These are phyloP conservation scores for Aspergillus melleus DNA, from an alignment of 2,329 filamentous ascomycete species.

Conservation along the genomic window DNA sequence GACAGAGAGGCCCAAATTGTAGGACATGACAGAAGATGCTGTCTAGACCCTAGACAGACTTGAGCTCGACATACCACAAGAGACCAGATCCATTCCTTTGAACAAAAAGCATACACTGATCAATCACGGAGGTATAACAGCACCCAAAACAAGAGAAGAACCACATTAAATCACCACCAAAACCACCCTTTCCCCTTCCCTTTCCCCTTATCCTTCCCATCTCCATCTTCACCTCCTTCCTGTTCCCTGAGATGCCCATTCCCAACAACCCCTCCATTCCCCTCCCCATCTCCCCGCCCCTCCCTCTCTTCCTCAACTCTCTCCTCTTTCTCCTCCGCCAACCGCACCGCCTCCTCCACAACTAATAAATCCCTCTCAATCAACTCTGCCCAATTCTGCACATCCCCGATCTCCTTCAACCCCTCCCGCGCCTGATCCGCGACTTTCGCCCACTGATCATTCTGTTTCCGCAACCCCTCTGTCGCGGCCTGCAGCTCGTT, in stretches of 20 bases:
- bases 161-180: constrained; percentile 8
- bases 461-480: constrained; percentile 53
- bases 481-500: constrained; percentile 52
- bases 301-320: background rate
- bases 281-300: constrained; percentile 4
- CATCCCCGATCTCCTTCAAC: constrained; percentile 63
- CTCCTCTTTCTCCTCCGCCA: constrained; percentile 31
- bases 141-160: background rate
- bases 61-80: no score
- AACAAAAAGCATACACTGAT: no score
- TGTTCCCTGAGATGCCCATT: constrained; percentile 7
- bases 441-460: constrained; percentile 54
- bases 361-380: constrained; percentile 52
- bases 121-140: no score
- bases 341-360: constrained; percentile 43
- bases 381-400: constrained; percentile 66
- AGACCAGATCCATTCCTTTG: no score
- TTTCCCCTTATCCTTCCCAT: constrained; percentile 9
- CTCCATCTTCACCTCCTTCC: constrained; percentile 4
- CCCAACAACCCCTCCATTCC: background rate
- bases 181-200: constrained; percentile 10
- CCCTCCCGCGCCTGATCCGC: constrained; percentile 56
- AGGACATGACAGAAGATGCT: no score
- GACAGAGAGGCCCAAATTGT: no score
- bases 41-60: no score